Conservation (phyloP, 257 asterid species). For the Solanum rostratum region DNA sequence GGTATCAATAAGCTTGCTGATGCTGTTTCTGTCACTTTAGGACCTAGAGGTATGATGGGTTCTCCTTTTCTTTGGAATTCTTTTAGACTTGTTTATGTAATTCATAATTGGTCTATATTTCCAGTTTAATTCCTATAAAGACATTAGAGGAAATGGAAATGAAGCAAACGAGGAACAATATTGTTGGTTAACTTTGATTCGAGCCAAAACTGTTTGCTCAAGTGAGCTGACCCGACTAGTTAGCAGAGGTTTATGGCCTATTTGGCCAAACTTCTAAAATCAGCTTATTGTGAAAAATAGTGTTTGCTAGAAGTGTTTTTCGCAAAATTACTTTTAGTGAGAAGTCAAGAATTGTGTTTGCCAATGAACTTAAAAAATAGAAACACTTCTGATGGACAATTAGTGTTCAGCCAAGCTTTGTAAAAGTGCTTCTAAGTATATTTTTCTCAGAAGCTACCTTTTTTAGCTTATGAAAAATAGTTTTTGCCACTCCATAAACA, state of each 20-base stretch:
- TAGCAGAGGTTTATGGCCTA: not conserved
- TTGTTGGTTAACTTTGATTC: not conserved
- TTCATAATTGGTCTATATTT: not conserved
- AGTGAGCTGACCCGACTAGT: not conserved
- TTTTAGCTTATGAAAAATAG: not conserved
- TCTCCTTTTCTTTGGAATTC: not conserved
- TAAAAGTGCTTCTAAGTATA: not conserved
- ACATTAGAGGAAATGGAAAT: not conserved
- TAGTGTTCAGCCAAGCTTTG: not conserved
- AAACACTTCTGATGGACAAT: not conserved
- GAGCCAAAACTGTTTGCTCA: not conserved
- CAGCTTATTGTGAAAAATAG: not conserved
- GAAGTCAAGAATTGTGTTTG: not conserved
- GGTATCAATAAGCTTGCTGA: conserved; percentile 95
- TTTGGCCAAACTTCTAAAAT: not conserved
- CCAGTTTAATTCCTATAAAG: not conserved
- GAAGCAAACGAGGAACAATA: not conserved
- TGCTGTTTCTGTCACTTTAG: conserved; percentile 89
- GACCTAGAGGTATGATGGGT: conserved; percentile 61
- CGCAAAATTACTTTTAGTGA: not conserved
- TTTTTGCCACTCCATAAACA: not conserved
- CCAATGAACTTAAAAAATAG: too few species aligned
- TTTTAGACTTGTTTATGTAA: not conserved
- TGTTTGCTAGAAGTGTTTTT: not conserved
- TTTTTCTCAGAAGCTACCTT: too few species aligned